Evolutionary conservation across 2,329 filamentous ascomycete genomes (phyloP).

Genomic region (Microdochium trichocladiopsis): DNA sequence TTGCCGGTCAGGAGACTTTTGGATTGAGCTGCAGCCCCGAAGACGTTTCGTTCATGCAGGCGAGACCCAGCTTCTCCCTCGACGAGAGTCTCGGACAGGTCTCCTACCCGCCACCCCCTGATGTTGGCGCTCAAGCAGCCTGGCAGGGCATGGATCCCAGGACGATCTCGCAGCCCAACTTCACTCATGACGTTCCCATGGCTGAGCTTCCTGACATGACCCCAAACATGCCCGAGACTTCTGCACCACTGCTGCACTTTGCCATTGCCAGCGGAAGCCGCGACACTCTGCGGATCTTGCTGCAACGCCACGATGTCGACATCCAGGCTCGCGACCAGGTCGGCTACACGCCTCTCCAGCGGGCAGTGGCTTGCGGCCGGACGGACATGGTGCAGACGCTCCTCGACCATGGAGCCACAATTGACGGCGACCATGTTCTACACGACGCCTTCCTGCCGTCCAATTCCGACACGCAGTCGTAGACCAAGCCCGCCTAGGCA

Average conservation of each 20-base stretch:
- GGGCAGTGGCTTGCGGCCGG: slow-evolving; percentile 20
- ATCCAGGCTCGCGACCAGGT: slow-evolving; percentile 18
- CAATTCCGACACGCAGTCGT: neutral
- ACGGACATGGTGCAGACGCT: slow-evolving; percentile 23
- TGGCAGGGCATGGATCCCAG: slow-evolving; percentile 10
- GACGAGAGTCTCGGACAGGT: neutral
- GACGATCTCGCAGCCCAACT: slow-evolving; percentile 13
- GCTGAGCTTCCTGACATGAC: neutral
- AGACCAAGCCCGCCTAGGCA: no score
- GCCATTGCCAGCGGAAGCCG: slow-evolving; percentile 20
- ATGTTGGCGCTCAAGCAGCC: neutral
- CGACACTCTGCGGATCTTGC: slow-evolving; percentile 18
- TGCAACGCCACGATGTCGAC: slow-evolving; percentile 20
- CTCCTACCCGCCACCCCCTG: neutral
- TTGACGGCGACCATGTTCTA: neutral
- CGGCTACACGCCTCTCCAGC: slow-evolving; percentile 23
- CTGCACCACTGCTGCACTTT: slow-evolving; percentile 22
- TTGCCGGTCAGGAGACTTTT: neutral
- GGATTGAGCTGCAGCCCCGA: slow-evolving; percentile 14
- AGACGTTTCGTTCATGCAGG: slow-evolving; percentile 16
- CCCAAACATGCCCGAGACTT: slow-evolving; percentile 15
- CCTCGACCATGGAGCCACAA: slow-evolving; percentile 18
- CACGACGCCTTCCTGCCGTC: neutral
- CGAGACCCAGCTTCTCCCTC: neutral
- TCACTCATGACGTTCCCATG: neutral